phyloP scores from a whole-genome alignment of 768 basidiomycete species.

The Tremella fuciformis region DNA sequence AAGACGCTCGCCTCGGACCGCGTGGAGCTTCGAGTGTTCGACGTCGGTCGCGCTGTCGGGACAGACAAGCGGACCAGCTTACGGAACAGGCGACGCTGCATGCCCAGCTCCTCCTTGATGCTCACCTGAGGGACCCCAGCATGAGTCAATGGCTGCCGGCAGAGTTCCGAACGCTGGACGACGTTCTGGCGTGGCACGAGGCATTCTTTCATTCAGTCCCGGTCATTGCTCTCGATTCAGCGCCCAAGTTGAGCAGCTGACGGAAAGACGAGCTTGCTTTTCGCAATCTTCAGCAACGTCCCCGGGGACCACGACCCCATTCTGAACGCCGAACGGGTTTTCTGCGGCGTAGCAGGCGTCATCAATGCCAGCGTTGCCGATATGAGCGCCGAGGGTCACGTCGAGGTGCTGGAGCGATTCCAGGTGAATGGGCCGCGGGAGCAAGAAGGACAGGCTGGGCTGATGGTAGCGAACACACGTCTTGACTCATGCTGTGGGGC shows the following conservation, averaged over 20 bases:
- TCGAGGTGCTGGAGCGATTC: conserved; percentile 24
- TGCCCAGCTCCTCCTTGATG: conserved; percentile 24
- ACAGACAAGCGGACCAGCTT: too few species aligned
- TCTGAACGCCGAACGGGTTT: conserved; percentile 17
- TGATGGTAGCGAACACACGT: conserved; percentile 42
- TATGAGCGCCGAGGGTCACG: conserved; percentile 31
- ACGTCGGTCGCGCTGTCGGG: neutral
- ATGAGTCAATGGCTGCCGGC: conserved; percentile 23
- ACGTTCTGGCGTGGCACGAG: conserved; percentile 24
- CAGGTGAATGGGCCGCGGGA: too few species aligned
- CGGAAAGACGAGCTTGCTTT: conserved; percentile 20
- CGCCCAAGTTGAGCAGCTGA: neutral
- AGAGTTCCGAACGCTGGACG: conserved; percentile 13
- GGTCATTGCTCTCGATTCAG: conserved; percentile 11
- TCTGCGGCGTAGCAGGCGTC: conserved; percentile 31
- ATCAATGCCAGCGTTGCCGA: conserved; percentile 19
- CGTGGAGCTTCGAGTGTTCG: conserved; percentile 35
- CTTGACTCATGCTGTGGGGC: conserved; percentile 41
- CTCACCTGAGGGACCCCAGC: conserved; percentile 16
- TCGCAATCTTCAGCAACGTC: conserved; percentile 29
- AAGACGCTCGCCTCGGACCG: conserved; percentile 33
- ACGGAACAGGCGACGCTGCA: conserved; percentile 34
- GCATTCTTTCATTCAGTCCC: conserved; percentile 8
- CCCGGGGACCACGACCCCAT: conserved; percentile 11
- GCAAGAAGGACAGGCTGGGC: conserved; percentile 2